Base-by-base conservation (phyloP, 805 yeast genomes). In the Candida ponderosae region DNA sequence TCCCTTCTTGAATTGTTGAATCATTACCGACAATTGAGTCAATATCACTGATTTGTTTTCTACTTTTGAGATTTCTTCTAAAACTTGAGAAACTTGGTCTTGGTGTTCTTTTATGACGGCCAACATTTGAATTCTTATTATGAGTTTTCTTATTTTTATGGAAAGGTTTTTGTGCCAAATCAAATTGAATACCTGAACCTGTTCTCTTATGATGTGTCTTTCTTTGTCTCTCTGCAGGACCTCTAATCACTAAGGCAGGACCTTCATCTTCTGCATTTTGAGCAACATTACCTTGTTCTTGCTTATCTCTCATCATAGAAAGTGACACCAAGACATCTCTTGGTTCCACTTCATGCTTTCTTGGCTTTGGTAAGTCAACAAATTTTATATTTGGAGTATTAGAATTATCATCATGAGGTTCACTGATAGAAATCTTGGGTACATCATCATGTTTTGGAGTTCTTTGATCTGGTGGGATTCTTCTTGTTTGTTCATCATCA, bases 241-340 rank as follows among this genome's bases (percentile, higher is more conserved):
- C 80, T 41, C 72, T 72, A 32, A 88, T 81, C 7, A 81, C 76
- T 27, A 87, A 59, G 1, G 90, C 88, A 5, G 90, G 93, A 0
- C 90, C 94, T 28, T 79, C 76, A 27, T 76, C 81, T 28, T 70
- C 74, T 18, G 68, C 70, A 18, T 59, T 63, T 23, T 50, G 43
- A 5, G 46, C 36, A 5, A 8, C n/a, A 16, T 40, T 48, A 29
- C 56, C 54, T 18, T 54, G 57, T n/a, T 60, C 62, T 39, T 68
- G 69, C 30, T 68, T 65, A 37, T 71, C 68, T 46, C 81, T 81
- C 62, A 89, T 63, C 80, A 88, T 78, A 31, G 87, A 79, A 47
- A 88, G 81, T 4, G 96, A 87, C 64, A 81, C 69, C 54, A 69
- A 81, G 77, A 88, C 80, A 52, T 89, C 96, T 34, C 81, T 74